Conservation (phyloP, 495 filamentous ascomycete species). For the Xylaria intraflava region DNA sequence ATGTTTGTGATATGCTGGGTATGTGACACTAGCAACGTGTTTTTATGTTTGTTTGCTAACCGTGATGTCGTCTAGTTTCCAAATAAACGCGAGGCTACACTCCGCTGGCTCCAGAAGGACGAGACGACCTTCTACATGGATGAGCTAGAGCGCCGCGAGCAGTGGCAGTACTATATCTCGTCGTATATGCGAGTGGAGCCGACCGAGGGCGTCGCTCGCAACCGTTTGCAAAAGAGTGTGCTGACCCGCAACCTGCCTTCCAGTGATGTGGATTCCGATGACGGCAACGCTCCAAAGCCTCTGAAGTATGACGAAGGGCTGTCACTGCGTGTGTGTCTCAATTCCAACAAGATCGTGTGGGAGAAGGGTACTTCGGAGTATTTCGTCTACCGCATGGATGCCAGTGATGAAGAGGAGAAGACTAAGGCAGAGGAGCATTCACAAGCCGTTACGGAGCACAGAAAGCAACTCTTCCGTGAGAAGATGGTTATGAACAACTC, state of each 20-base stretch:
- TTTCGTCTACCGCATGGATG: conserved; percentile 40
- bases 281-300: conserved; percentile 45
- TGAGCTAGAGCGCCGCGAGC: conserved; percentile 50
- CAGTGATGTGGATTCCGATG: conserved; percentile 39
- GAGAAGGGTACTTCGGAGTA: conserved; percentile 56
- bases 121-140: conserved; percentile 72
- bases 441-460: conserved; percentile 47
- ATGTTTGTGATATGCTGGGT: conserved; percentile 81
- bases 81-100: conserved; percentile 48
- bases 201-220: conserved; percentile 73
- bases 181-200: conserved; percentile 81
- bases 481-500: conserved; percentile 66
- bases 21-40: conserved; percentile 33
- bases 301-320: conserved; percentile 66
- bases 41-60: conserved; percentile 13
- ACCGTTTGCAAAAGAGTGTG: conserved; percentile 57
- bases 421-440: conserved; percentile 41
- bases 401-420: conserved; percentile 23
- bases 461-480: conserved; percentile 59
- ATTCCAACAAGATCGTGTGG: conserved; percentile 76
- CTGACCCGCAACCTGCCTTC: conserved; percentile 68
- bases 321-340: conserved; percentile 69
- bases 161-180: conserved; percentile 90
- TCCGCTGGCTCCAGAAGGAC: conserved; percentile 70
- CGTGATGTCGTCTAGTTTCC: conserved; percentile 42